A percentile compares a stretch with the other conserved stretches of the same genome.
These are phyloP conservation scores for Cystobasidium pallidum DNA, from an alignment of 1,284 basidiomycete genomes.

Conservation along the genomic window DNA sequence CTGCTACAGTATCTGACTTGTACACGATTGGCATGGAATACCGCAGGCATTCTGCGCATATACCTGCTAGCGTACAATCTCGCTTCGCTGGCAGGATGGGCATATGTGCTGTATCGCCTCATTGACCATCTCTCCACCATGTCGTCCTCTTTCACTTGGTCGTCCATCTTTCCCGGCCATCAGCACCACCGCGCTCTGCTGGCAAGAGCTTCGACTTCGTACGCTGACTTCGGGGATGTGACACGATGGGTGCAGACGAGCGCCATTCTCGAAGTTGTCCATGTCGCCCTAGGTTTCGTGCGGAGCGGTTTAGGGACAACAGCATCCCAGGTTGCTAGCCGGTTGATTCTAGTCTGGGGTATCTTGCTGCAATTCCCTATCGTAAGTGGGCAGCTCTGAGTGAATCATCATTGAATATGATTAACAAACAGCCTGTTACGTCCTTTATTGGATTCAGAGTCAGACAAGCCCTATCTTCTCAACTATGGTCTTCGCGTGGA, in stretches of 20 bases:
- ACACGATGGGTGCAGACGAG: constrained; percentile 68
- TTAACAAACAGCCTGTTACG: too few relatives aligned
- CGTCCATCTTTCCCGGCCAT: constrained; percentile 14
- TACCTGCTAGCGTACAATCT: constrained; percentile 81
- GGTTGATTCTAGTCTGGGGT: constrained; percentile 86
- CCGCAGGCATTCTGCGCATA: constrained; percentile 16
- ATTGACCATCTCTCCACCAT: constrained; percentile 62
- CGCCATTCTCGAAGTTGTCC: constrained; percentile 79
- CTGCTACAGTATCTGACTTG: neutral
- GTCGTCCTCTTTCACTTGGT: constrained; percentile 29
- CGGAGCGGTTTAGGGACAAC: constrained; percentile 74
- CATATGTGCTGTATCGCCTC: constrained; percentile 65
- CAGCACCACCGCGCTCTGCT: constrained; percentile 40
- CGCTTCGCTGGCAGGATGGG: constrained; percentile 73
- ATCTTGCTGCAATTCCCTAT: constrained; percentile 66
- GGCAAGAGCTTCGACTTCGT: constrained; percentile 63
- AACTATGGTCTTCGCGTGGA: constrained; percentile 93
- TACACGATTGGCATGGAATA: neutral
- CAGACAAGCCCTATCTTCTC: constrained; percentile 79
- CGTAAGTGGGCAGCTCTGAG: too few relatives aligned
- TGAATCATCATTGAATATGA: too few relatives aligned
- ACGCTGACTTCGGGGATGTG: constrained; percentile 56
- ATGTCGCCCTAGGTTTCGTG: constrained; percentile 80
- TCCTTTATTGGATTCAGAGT: constrained; percentile 64
- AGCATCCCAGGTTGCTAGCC: constrained; percentile 81